Percentiles rank a stretch among this genome's conserved stretches.
These are phyloP conservation scores for Colletotrichum higginsianum DNA, from an alignment of 2,329 filamentous ascomycete genomes.

Conservation along the genomic window DNA sequence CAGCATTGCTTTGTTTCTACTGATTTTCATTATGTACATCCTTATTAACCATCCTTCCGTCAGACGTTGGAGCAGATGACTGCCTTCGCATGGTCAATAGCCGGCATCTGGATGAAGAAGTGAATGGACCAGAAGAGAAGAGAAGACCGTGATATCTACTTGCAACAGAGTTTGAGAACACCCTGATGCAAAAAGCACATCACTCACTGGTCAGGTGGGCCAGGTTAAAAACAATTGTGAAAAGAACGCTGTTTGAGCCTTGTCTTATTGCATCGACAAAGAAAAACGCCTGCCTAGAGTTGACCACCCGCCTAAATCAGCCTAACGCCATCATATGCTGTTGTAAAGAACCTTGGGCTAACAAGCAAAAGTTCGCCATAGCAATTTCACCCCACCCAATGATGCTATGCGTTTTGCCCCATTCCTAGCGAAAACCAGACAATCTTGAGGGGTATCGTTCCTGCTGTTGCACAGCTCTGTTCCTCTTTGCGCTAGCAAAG, in stretches of 20 bases:
- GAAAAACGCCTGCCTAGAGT: slow-evolving; percentile 26
- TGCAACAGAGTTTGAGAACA: no score
- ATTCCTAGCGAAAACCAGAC: slow-evolving; percentile 42
- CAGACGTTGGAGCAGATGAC: no score
- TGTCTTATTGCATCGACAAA: slow-evolving; percentile 2
- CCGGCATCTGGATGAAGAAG: no score
- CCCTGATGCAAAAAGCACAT: no score
- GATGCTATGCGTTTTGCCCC: slow-evolving; percentile 13
- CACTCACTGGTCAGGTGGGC: not conserved
- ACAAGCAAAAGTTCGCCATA: slow-evolving; percentile 15
- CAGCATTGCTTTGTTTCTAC: no score
- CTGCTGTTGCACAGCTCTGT: slow-evolving; percentile 50
- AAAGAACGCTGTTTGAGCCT: not conserved
- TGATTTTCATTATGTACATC: no score
- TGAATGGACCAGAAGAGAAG: no score
- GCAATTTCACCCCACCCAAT: slow-evolving; percentile 6
- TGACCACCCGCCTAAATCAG: slow-evolving; percentile 15
- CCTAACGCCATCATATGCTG: slow-evolving; percentile 39
- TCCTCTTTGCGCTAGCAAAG: slow-evolving; percentile 56
- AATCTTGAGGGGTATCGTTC: slow-evolving; percentile 58
- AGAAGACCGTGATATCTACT: no score
- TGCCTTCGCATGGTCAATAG: no score
- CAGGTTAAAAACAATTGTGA: no score
- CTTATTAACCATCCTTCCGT: no score
- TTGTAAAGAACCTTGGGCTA: slow-evolving; percentile 17